Evolutionary conservation across 2,329 filamentous ascomycete species (phyloP), one percentile per base, ranked within the genome.

Genomic region (Xylariaceae sp.): DNA sequence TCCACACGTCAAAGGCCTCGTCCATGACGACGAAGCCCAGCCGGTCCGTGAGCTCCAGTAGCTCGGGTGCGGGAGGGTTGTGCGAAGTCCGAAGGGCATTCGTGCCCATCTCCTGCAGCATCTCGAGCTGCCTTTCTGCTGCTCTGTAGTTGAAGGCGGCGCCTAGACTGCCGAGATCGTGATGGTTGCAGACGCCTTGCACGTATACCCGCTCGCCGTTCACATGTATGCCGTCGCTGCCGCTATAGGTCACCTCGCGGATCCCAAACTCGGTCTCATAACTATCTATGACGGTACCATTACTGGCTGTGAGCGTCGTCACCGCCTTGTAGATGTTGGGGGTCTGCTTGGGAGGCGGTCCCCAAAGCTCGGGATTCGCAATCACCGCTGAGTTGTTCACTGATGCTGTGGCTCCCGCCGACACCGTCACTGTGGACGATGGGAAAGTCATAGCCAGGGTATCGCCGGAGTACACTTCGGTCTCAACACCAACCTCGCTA

Each of bases 1-100:
- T 49, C 74, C 74, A 79, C 8, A 53, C 59, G 52, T 78, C 75
- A 47, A 78, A 78, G 15, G 74, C 69, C 56, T 79, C 74, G 46
- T 76, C 70, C 29, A 78, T 54, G 3, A 78, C 69, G 3, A 78
- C 36, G 43, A 78, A 67, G 0, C 74, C 74, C 53, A 72, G 56
- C 2, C 59, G 54, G 50, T 79, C 74, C 1, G 73, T 64, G 6
- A 78, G 50, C 9, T 74, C 67, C 1, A 78, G 63, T 0, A 76
- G 54, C 45, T 76, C 73, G 0, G 71, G 63, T 0, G 73, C 72
- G 0, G 74, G 74, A 0, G 73, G 73, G 53, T 78, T 78, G 53
- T 78, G 74, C 0, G 73, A 67, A 18, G 68, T 76, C 3, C 74
- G 65, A 3, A 78, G 58, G 0, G 70, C 67, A 44, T 77, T 78